Conservation (phyloP, 2,329 filamentous ascomycete species). For the Colletotrichum chrysophilum region DNA sequence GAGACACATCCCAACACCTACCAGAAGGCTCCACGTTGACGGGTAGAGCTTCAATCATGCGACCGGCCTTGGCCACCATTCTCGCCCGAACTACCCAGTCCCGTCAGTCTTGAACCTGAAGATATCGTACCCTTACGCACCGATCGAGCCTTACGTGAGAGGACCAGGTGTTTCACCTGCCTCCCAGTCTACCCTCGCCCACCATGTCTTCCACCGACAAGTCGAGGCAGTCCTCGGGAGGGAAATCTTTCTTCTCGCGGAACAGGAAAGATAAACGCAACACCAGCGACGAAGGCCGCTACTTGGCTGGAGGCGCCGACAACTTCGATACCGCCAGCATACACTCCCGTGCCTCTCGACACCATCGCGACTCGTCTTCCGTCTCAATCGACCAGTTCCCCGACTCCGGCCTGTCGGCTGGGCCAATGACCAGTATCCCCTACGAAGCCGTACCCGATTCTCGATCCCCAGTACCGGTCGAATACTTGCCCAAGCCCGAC, state of each 20-base stretch:
- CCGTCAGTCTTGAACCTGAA: conserved; percentile 19
- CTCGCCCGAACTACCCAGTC: conserved; percentile 18
- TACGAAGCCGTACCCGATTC: conserved; percentile 77
- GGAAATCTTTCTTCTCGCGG: conserved; percentile 86
- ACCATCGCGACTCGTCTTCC: conserved; percentile 77
- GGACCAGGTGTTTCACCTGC: conserved; percentile 22
- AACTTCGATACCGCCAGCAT: conserved; percentile 63
- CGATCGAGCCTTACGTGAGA: conserved; percentile 19
- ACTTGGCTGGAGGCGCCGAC: conserved; percentile 58
- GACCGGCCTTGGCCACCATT: conserved; percentile 37
- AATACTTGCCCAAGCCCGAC: conserved; percentile 74
- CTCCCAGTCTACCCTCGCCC: conserved; percentile 17
- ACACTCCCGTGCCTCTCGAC: conserved; percentile 75
- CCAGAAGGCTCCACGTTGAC: conserved; percentile 12
- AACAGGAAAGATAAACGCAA: conserved; percentile 77
- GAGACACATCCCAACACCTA: not conserved
- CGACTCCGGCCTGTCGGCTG: conserved; percentile 73
- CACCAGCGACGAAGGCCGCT: conserved; percentile 63
- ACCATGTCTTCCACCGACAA: conserved; percentile 74
- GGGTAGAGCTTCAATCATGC: conserved; percentile 38
- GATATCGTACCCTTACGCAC: not conserved
- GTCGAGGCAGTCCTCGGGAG: conserved; percentile 77
- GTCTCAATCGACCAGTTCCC: conserved; percentile 74
- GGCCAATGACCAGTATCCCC: conserved; percentile 86
- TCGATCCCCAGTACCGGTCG: conserved; percentile 73